Evolutionary conservation across 169 alveolate genomes (phyloP).

Genomic region (Eimeria falciformis): DNA sequence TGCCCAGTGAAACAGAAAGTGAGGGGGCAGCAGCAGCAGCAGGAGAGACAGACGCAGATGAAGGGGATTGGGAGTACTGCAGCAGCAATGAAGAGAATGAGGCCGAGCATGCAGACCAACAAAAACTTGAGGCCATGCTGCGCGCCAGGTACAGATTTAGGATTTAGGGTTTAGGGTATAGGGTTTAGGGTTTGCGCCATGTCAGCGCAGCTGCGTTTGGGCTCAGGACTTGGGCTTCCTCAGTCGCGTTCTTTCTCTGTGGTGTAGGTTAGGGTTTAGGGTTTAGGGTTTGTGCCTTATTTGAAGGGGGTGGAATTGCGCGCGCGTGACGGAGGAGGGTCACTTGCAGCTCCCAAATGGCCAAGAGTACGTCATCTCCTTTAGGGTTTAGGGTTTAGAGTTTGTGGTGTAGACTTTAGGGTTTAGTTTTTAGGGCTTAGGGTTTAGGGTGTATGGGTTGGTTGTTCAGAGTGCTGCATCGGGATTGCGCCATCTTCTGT

Average conservation of each 20-base stretch:
- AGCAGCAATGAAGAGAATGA: slow-evolving; percentile 57
- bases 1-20: neutral
- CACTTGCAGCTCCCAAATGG: slow-evolving; percentile 65
- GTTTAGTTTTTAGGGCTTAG: neutral
- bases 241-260: too few relatives aligned
- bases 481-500: slow-evolving; percentile 42
- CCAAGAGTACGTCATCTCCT: slow-evolving; percentile 37
- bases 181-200: too few relatives aligned
- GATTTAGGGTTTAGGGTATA: neutral
- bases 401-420: neutral
- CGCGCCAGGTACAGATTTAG: slow-evolving; percentile 5
- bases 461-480: slow-evolving; percentile 52
- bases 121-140: slow-evolving; percentile 34
- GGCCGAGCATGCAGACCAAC: slow-evolving; percentile 31
- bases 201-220: too few relatives aligned
- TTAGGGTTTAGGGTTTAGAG: neutral
- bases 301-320: slow-evolving; percentile 62
- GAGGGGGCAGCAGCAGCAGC: neutral
- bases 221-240: too few relatives aligned
- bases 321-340: slow-evolving; percentile 63
- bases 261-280: too few relatives aligned
- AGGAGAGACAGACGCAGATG: slow-evolving; percentile 1
- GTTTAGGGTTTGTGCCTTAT: neutral
- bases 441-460: neutral
- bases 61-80: slow-evolving; percentile 64